These are phyloP conservation scores for Fusarium sp. DNA, from an alignment of 2,329 filamentous ascomycete species.

Conservation along the genomic window DNA sequence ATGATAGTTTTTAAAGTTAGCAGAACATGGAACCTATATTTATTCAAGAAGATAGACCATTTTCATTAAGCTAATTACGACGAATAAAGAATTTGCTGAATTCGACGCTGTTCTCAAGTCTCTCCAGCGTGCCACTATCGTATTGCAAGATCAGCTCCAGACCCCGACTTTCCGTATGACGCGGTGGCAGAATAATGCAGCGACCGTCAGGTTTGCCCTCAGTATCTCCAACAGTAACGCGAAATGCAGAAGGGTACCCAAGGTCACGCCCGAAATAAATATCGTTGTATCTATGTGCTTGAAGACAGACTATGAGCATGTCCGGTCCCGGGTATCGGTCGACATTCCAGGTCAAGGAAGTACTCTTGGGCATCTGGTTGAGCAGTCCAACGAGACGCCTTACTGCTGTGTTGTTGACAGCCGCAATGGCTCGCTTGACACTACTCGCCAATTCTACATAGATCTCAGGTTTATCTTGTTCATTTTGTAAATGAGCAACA, in stretches of 20 bases:
- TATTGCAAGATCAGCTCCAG: conserved; percentile 10
- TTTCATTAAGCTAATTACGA: background rate
- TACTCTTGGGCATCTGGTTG: conserved; percentile 18
- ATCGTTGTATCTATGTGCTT: conserved; percentile 2
- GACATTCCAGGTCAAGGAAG: conserved; percentile 12
- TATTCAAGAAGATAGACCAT: too few relatives aligned
- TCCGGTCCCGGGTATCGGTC: conserved; percentile 13
- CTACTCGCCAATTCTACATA: background rate
- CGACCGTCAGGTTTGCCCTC: conserved; percentile 13
- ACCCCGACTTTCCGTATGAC: background rate
- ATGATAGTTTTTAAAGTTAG: too few relatives aligned
- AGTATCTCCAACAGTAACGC: conserved; percentile 3
- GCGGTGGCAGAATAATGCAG: conserved; percentile 3
- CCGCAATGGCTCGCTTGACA: conserved; percentile 2
- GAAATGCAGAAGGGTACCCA: background rate
- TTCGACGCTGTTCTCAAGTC: background rate
- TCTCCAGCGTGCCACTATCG: background rate
- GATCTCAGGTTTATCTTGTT: background rate
- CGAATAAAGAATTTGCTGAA: background rate
- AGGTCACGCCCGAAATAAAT: conserved; percentile 4
- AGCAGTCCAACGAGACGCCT: conserved; percentile 16
- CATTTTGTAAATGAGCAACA: background rate
- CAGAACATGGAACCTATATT: too few relatives aligned
- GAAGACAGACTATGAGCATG: conserved; percentile 20
- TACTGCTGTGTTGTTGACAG: conserved; percentile 5